Conservation (phyloP, 176 grass and related monocot species). For the Avena eriantha region DNA sequence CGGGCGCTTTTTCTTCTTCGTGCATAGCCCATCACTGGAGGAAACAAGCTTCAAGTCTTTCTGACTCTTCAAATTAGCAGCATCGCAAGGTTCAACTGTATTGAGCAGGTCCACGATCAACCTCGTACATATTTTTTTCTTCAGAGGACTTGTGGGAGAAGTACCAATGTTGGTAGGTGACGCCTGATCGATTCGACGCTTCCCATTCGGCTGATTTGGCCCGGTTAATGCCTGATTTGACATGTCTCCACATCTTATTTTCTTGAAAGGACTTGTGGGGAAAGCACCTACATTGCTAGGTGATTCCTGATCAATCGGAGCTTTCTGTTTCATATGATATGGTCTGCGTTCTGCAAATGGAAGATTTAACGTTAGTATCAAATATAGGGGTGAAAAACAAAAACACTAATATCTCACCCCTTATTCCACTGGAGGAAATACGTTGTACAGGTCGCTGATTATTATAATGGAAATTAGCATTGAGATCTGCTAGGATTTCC, state of each 20-base stretch:
- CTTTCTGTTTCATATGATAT: neutral
- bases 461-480: constrained; percentile 12
- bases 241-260: neutral
- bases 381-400: constrained; percentile 6
- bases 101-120: neutral
- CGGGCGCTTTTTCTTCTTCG: constrained; percentile 2
- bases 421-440: constrained; percentile 16
- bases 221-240: neutral
- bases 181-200: neutral
- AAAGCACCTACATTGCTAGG: neutral
- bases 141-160: constrained; percentile 9
- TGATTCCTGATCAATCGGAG: neutral
- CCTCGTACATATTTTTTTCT: neutral
- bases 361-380: neutral
- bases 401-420: neutral
- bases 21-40: neutral
- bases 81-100: neutral
- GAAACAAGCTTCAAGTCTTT: constrained; percentile 2
- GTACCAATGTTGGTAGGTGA: neutral
- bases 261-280: neutral
- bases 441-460: neutral
- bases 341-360: constrained; percentile 2
- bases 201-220: neutral
- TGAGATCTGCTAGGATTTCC: constrained; percentile 20
- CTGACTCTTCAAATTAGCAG: neutral